Evolutionary conservation across 108 stramenopile genomes (phyloP), one percentile per base, ranked within the genome.

Genomic region (Nannochloropsis salina): DNA sequence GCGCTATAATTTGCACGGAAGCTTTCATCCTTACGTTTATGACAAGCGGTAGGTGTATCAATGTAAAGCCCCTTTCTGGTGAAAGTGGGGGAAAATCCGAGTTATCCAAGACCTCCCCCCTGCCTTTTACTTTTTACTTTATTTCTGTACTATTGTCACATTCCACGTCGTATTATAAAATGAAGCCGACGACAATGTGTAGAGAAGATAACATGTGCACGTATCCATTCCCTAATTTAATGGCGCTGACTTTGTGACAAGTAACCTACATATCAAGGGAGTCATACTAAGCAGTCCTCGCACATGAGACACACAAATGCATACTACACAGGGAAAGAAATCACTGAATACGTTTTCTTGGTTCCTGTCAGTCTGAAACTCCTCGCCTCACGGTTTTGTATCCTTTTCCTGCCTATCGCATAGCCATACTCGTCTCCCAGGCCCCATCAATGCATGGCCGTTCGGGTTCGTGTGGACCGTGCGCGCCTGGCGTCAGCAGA

Each of bases 381-480:
- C 31, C 31, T 31, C 31, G 31, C 31, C 31, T 31, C 31, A 31
- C 31, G 31, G 31, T 31, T 31, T 31, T 1, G 31, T 74, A 15
- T n/a, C 6, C 61, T 6, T n/a, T 74, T 8, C 61, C 61, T 74
- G 20, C 61, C 8, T n/a, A 15, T 2, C 15, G n/a, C 15, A 15
- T n/a, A 74, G 61, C 6, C 20, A n/a, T n/a, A 74, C 61, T n/a
- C 61, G 61, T 6, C 61, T 74, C 61, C 61, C 61, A 74, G 61
- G 61, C 6, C 61, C 61, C n/a, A 3, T 74, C 6, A 74, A 74
- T n/a, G n/a, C 4, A 74, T 74, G 61, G 61, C 61, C 61, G 15
- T 74, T 74, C 61, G 61, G 61, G n/a, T 74, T 74, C 61, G 61
- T 74, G 20, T 74, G 61, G 61, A 74, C 61, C 61, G 61, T 74